These are phyloP conservation scores for Paramyrothecium roridum DNA, from an alignment of 2,329 filamentous ascomycete genomes.

Conservation along the genomic window DNA sequence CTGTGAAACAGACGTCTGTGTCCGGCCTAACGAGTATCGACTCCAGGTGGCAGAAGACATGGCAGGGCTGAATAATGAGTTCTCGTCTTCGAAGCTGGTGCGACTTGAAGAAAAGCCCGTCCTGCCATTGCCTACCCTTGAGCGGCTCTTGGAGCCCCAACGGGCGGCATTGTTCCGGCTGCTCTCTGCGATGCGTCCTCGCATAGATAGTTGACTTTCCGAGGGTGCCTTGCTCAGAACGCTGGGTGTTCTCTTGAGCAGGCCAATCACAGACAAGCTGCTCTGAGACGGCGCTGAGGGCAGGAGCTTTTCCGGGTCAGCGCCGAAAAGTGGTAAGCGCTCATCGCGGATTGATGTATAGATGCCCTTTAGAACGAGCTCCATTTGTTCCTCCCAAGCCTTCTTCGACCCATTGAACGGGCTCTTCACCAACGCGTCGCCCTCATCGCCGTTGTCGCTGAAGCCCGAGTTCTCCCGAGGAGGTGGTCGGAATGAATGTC, in stretches of 20 bases:
- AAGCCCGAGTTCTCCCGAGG: constrained; percentile 39
- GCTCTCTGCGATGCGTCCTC: constrained; percentile 67
- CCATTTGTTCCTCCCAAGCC: constrained; percentile 85
- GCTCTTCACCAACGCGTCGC: constrained; percentile 73
- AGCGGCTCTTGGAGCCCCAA: constrained; percentile 85
- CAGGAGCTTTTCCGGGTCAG: constrained; percentile 44
- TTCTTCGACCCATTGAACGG: constrained; percentile 73
- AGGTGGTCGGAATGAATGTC: constrained; percentile 49
- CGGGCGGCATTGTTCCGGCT: constrained; percentile 54
- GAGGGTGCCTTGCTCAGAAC: constrained; percentile 92
- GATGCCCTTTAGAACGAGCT: constrained; percentile 87
- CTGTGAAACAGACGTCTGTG: constrained; percentile 86
- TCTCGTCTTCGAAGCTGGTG: constrained; percentile 89
- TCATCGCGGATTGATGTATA: constrained; percentile 87
- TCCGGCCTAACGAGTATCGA: constrained; percentile 87
- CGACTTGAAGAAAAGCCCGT: constrained; percentile 86
- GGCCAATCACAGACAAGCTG: constrained; percentile 69
- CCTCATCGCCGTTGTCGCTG: constrained; percentile 39
- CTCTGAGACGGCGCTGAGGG: constrained; percentile 44
- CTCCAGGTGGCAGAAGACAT: constrained; percentile 92
- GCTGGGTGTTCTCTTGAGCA: constrained; percentile 83
- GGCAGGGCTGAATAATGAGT: constrained; percentile 84
- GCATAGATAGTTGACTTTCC: constrained; percentile 66
- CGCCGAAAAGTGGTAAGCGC: constrained; percentile 81
- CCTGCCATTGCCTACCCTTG: constrained; percentile 67